Percentiles rank a stretch among this genome's conserved stretches.
phyloP scores from a whole-genome alignment of 2,329 filamentous ascomycete species.

The Ceratocystis cacaofunesta region DNA sequence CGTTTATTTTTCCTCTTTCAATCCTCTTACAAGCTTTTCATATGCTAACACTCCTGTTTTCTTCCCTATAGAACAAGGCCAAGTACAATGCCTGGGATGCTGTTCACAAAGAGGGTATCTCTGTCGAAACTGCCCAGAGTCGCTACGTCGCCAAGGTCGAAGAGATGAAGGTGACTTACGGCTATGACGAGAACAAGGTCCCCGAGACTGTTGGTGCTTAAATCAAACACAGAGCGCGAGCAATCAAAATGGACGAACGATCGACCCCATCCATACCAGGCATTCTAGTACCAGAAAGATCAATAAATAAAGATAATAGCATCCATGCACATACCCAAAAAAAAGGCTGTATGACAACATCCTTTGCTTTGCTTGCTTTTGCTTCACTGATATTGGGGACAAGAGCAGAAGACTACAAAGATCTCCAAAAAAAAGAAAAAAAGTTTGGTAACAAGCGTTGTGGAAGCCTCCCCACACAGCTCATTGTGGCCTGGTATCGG shows the following conservation, averaged over 20 bases:
- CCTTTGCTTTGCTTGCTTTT: no score
- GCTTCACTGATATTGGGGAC: no score
- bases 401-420: no score
- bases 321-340: not conserved
- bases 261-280: not conserved
- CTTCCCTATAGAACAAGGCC: slow-evolving; percentile 48
- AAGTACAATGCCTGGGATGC: slow-evolving; percentile 70
- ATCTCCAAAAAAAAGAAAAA: no score
- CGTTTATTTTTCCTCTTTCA: not conserved
- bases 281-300: not conserved
- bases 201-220: slow-evolving; percentile 39
- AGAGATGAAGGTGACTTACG: slow-evolving; percentile 53
- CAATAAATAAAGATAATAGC: not conserved
- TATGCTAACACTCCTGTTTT: slow-evolving; percentile 6
- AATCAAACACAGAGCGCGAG: slow-evolving; percentile 3
- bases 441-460: no score
- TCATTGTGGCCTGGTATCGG: no score
- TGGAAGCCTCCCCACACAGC: no score
- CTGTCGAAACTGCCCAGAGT: slow-evolving; percentile 53
- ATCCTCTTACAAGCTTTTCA: not conserved
- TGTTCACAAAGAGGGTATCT: slow-evolving; percentile 47
- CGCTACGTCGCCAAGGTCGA: slow-evolving; percentile 62
- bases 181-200: slow-evolving; percentile 48
- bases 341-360: not conserved
- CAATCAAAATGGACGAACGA: not conserved